A percentile compares a stretch with the other conserved stretches of the same genome.
Conservation (phyloP, 768 basidiomycete species). For the Tulasnella sp. region DNA sequence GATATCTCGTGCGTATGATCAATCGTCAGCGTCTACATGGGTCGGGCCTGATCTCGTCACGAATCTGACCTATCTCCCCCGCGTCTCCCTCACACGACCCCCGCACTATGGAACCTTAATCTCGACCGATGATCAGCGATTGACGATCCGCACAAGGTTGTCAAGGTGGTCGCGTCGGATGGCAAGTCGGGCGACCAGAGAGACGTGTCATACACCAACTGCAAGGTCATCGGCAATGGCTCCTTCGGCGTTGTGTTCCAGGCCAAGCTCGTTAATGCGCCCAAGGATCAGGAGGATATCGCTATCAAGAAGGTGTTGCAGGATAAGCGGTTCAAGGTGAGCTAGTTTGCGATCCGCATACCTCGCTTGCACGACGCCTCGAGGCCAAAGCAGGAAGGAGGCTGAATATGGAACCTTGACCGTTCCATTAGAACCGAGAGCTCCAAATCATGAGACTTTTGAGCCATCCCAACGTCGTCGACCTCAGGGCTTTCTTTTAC, state of each 20-base stretch:
- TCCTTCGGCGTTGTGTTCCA: slow-evolving; percentile 99
- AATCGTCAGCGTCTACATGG: slow-evolving; percentile 6
- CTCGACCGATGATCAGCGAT: slow-evolving; percentile 22
- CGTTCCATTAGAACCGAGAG: slow-evolving; percentile 75
- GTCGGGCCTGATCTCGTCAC: neutral
- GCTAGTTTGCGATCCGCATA: slow-evolving; percentile 23
- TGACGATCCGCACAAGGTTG: slow-evolving; percentile 93
- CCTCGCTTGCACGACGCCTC: neutral
- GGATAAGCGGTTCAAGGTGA: slow-evolving; percentile 99
- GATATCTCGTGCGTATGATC: slow-evolving; percentile 58
- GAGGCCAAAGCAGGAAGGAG: neutral
- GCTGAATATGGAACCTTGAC: neutral
- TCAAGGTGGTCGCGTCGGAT: slow-evolving; percentile 89
- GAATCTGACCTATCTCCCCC: neutral
- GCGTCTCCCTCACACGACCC: slow-evolving; percentile 4
- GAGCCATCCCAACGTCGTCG: slow-evolving; percentile 94
- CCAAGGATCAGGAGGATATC: slow-evolving; percentile 69
- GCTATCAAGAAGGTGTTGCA: slow-evolving; percentile 99
- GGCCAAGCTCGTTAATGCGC: slow-evolving; percentile 66
- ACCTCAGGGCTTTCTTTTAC: slow-evolving; percentile 97
- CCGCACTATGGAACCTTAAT: neutral
- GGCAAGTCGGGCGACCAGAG: slow-evolving; percentile 85
- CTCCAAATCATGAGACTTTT: slow-evolving; percentile 98
- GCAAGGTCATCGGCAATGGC: slow-evolving; percentile 97
- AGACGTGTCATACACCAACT: slow-evolving; percentile 90